These are phyloP conservation scores for Solanum chilense DNA, from an alignment of 257 asterid genomes.

Conservation along the genomic window DNA sequence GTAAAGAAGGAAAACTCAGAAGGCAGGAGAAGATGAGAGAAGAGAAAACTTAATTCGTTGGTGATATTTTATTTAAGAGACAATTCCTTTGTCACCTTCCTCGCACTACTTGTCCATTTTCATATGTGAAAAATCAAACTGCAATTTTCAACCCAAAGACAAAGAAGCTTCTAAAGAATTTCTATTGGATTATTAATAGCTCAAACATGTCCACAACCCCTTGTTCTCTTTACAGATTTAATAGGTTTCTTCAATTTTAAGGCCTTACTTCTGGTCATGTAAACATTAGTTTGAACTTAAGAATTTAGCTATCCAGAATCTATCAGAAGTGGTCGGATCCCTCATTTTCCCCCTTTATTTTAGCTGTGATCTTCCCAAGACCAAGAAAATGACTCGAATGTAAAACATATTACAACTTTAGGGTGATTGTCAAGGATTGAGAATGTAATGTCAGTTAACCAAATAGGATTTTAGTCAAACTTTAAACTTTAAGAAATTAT, in stretches of 20 bases:
- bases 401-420: not conserved
- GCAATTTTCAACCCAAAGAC: not conserved
- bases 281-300: not conserved
- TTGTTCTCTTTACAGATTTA: not conserved
- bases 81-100: not conserved
- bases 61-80: not conserved
- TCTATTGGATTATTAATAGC: not conserved
- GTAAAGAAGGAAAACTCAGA: not conserved
- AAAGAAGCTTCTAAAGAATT: not conserved
- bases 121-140: not conserved
- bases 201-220: not conserved
- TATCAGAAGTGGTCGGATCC: not conserved
- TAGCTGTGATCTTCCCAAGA: not conserved
- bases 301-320: not conserved
- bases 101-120: not conserved
- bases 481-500: not conserved
- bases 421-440: not conserved
- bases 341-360: not conserved
- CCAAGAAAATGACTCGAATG: not conserved
- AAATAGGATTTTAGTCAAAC: not conserved
- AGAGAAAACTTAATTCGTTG: not conserved
- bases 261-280: not conserved
- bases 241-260: not conserved
- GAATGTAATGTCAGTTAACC: not conserved
- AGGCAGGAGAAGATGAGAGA: not conserved